These are phyloP conservation scores for Scedosporium aurantiacum DNA, from an alignment of 2,329 filamentous ascomycete species.

Conservation along the genomic window DNA sequence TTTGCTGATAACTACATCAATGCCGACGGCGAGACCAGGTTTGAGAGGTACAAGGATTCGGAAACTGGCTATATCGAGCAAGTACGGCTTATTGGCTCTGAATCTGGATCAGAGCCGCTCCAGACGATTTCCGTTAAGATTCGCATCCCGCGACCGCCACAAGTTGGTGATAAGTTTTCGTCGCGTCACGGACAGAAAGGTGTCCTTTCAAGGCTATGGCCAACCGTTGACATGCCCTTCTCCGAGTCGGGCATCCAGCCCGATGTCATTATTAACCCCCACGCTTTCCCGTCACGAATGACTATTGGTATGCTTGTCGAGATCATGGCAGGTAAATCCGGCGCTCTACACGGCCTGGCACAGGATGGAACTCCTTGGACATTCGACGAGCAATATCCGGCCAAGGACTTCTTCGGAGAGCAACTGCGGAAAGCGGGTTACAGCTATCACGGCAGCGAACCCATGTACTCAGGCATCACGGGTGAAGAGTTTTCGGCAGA, in stretches of 20 bases:
- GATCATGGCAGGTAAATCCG: constrained; percentile 89
- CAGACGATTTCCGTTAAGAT: constrained; percentile 90
- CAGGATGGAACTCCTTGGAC: constrained; percentile 94
- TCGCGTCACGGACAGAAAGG: constrained; percentile 98
- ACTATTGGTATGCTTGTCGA: constrained; percentile 99
- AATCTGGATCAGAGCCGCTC: constrained; percentile 69
- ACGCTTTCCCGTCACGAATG: constrained; percentile 99
- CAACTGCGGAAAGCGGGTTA: constrained; percentile 92
- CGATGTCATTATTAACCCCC: constrained; percentile 97
- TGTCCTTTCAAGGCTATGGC: constrained; percentile 95
- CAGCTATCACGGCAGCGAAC: constrained; percentile 97
- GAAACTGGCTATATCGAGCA: constrained; percentile 87
- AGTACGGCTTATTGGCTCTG: constrained; percentile 79
- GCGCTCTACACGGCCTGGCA: constrained; percentile 85
- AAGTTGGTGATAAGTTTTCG: constrained; percentile 98
- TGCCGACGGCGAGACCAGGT: constrained; percentile 73
- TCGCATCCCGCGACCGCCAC: constrained; percentile 75
- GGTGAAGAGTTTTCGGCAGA: constrained; percentile 88
- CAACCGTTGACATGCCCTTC: constrained; percentile 87
- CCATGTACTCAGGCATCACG: constrained; percentile 96
- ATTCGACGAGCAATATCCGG: constrained; percentile 86
- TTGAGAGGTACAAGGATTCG: constrained; percentile 87
- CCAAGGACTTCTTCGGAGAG: constrained; percentile 89
- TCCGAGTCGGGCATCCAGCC: constrained; percentile 93
- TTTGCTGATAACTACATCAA: constrained; percentile 71